Evolutionary conservation across 371 early-diverging fungal species (phyloP).

Genomic region (Parasitella parasitica): DNA sequence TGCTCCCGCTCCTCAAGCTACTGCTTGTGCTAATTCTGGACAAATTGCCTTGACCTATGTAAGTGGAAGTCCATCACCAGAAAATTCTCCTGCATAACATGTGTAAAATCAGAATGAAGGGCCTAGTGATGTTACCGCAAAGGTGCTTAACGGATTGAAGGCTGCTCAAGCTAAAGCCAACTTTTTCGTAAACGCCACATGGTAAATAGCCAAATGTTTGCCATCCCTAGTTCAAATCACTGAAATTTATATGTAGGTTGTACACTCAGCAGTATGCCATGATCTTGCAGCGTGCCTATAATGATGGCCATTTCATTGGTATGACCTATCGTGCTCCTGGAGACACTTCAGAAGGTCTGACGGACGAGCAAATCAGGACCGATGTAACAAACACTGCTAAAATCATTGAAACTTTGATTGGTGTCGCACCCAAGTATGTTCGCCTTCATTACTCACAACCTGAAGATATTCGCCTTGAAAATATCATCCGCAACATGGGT

Average conservation of each 20-base stretch:
- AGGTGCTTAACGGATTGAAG: constrained; percentile 54
- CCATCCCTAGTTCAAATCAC: too few species aligned
- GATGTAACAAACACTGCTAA: constrained; percentile 52
- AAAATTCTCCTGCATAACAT: constrained; percentile 4
- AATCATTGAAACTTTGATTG: constrained; percentile 49
- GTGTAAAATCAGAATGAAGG: constrained; percentile 48
- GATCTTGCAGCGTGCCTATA: constrained; percentile 54
- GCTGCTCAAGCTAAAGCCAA: constrained; percentile 57
- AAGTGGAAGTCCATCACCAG: constrained; percentile 11
- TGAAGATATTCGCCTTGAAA: constrained; percentile 43
- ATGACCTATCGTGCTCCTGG: constrained; percentile 59
- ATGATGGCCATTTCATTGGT: constrained; percentile 57
- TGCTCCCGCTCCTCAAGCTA: constrained; percentile 41
- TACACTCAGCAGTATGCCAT: constrained; percentile 58
- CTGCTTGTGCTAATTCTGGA: constrained; percentile 51
- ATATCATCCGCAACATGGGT: constrained; percentile 46
- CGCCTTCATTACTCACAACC: constrained; percentile 53
- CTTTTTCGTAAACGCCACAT: constrained; percentile 61
- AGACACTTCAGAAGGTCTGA: constrained; percentile 44
- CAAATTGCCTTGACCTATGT: constrained; percentile 59
- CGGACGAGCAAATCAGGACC: constrained; percentile 46
- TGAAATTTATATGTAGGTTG: constrained; percentile 7
- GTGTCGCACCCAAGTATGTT: constrained; percentile 52
- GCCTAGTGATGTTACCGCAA: constrained; percentile 61
- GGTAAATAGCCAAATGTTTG: constrained; percentile 38